Percentiles rank a stretch among this genome's conserved stretches.
Conservation (phyloP, 495 filamentous ascomycete genomes). For the Penicillium nucicola region DNA sequence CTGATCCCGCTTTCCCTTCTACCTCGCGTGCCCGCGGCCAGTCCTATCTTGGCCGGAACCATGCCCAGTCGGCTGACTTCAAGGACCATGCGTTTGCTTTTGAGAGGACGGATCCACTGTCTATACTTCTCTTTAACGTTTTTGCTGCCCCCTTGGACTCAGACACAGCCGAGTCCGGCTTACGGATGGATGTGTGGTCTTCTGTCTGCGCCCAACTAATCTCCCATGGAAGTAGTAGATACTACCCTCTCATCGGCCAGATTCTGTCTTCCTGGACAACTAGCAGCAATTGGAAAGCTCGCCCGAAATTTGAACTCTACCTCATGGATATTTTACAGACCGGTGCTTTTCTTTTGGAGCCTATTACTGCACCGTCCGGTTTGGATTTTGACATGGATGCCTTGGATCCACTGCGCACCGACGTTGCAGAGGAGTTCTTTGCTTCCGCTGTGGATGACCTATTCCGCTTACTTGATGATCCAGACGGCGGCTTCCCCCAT, state of each 20-base stretch:
- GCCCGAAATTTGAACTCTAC: constrained; percentile 84
- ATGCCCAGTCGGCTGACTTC: constrained; percentile 52
- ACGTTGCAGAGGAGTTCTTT: constrained; percentile 88
- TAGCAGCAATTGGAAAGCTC: constrained; percentile 85
- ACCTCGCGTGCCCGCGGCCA: constrained; percentile 60
- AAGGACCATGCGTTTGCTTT: constrained; percentile 58
- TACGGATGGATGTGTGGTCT: constrained; percentile 83
- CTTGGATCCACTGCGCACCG: constrained; percentile 66
- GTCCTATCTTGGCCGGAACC: constrained; percentile 51
- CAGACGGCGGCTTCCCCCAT: constrained; percentile 78
- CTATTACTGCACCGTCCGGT: constrained; percentile 54
- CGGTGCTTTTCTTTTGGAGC: constrained; percentile 86
- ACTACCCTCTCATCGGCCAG: constrained; percentile 38
- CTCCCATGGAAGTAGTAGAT: constrained; percentile 40
- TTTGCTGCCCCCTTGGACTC: constrained; percentile 71
- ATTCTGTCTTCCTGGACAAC: constrained; percentile 79
- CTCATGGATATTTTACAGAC: constrained; percentile 91
- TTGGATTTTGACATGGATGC: constrained; percentile 40
- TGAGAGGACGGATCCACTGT: constrained; percentile 83
- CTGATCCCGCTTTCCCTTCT: constrained; percentile 77
- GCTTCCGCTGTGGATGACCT: constrained; percentile 73
- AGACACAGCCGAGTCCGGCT: constrained; percentile 70
- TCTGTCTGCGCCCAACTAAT: constrained; percentile 76
- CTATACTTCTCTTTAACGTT: constrained; percentile 80
- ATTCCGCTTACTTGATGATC: constrained; percentile 79